Conservation (phyloP, 2,329 filamentous ascomycete species). For the Aureobasidium melanogenum region DNA sequence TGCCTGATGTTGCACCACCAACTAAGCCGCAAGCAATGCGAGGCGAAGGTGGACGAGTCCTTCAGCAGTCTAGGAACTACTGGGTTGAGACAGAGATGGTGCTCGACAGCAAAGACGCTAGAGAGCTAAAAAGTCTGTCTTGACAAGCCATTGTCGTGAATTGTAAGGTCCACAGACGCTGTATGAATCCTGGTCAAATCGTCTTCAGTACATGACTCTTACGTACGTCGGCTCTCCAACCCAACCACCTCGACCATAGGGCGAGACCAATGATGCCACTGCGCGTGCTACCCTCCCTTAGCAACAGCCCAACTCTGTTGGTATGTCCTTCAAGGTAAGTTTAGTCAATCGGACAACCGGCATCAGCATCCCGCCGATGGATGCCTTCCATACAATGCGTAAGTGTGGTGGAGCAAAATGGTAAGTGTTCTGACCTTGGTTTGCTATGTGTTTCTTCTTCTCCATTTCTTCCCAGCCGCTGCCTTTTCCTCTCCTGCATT, state of each 20-base stretch:
- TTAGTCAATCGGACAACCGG: background rate
- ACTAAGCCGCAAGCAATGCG: background rate
- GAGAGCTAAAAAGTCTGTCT: background rate
- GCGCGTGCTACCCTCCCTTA: background rate
- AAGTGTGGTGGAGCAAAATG: conserved; percentile 4
- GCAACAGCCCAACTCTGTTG: background rate
- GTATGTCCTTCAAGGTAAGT: background rate
- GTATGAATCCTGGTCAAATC: background rate
- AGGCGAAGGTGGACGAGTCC: background rate
- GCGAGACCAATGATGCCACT: background rate
- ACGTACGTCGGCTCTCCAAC: conserved; percentile 9
- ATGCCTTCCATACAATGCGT: background rate
- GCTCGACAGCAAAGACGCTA: background rate
- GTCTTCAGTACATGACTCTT: background rate
- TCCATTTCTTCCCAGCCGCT: background rate
- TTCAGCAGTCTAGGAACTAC: background rate
- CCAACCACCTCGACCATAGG: background rate
- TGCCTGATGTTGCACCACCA: background rate
- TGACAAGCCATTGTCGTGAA: background rate
- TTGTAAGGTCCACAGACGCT: background rate
- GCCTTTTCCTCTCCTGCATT: background rate
- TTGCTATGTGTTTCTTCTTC: conserved; percentile 1
- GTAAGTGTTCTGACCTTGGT: background rate
- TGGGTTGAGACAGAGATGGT: too few relatives aligned
- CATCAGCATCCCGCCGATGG: background rate